Evolutionary conservation across 371 early-diverging fungal genomes (phyloP), one percentile per base, ranked within the genome.

Genomic region (Rhizomucor miehei): DNA sequence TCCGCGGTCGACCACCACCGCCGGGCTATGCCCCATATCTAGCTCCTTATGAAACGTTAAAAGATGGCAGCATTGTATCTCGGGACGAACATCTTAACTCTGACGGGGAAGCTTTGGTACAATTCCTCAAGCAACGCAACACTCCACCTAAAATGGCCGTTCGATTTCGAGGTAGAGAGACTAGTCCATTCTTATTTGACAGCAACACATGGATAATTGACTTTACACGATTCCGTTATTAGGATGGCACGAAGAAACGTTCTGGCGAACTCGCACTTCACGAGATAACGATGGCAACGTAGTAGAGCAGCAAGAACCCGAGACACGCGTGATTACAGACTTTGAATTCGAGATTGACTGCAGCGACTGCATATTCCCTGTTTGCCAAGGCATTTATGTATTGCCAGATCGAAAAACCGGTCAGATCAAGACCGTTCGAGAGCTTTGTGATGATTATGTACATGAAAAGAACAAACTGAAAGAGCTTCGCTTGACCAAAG

Each of bases 211-310:
- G 13, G 8, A 39, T 34, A 3, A n/a, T 11, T 35, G 8, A 13
- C 0, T 9, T 29, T 2, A 12, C 11, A 14, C 12, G 13, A 39
- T 16, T 6, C 3, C n/a, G 12, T 19, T 8, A 1, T 10, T 38
- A 78, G 78, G 78, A 10, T 67, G 61, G 36, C 75, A 75, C 36
- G 71, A 78, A 38, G 79, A 75, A 41, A 73, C 75, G 0, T 51
- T 52, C 17, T 74, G 65, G 62, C 61, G 56, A 29, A 51, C 51
- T 35, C 51, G 57, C 14, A 41, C 57, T 14, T 48, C 56, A n/a
- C 68, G 65, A 36, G 66, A 77, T 23, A 35, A 56, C 3, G 57
- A 77, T 12, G 77, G 77, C 16, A 73, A 73, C n/a, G 49, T 51
- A 1, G 57, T 73, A 10, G 68, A 67, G 11, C 72, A 51, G 35